A percentile compares a stretch with the other conserved stretches of the same genome.
These are phyloP conservation scores for Thelonectria blattea DNA, from an alignment of 2,329 filamentous ascomycete genomes.

Conservation along the genomic window DNA sequence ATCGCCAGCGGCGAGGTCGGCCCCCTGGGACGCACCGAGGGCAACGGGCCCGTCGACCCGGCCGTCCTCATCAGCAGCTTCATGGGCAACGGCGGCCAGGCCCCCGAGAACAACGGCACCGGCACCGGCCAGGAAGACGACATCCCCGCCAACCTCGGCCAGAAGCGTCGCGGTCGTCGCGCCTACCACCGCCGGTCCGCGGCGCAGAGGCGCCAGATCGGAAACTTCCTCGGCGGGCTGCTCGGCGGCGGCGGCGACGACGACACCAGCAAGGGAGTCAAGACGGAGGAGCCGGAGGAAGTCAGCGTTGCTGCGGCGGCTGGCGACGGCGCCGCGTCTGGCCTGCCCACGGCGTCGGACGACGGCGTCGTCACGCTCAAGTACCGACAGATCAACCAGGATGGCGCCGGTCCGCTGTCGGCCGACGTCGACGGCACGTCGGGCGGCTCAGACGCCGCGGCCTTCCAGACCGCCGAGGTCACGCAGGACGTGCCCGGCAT, in stretches of 20 bases:
- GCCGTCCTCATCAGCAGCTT: slow-evolving; percentile 63
- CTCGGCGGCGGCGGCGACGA: slow-evolving; percentile 35
- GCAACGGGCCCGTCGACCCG: slow-evolving; percentile 64
- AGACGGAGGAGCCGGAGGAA: slow-evolving; percentile 53
- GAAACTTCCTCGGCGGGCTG: slow-evolving; percentile 29
- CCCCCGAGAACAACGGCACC: slow-evolving; percentile 47
- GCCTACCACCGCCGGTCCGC: slow-evolving; percentile 1
- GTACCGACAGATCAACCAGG: slow-evolving; percentile 72
- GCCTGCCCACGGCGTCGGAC: slow-evolving; percentile 66
- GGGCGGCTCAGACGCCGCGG: slow-evolving; percentile 63
- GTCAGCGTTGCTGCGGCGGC: slow-evolving; percentile 58
- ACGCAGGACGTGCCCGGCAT: slow-evolving; percentile 52
- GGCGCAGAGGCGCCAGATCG: slow-evolving; percentile 39
- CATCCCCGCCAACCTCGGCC: slow-evolving; percentile 40
- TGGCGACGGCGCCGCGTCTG: slow-evolving; percentile 58
- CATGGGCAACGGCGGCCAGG: slow-evolving; percentile 54
- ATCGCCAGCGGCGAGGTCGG: slow-evolving; percentile 58
- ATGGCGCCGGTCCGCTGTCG: slow-evolving; percentile 68
- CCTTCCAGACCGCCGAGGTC: slow-evolving; percentile 66
- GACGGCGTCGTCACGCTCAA: slow-evolving; percentile 67
- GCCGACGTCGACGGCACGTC: slow-evolving; percentile 68
- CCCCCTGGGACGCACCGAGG: slow-evolving; percentile 69
- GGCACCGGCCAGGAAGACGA: slow-evolving; percentile 53
- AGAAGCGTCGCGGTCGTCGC: slow-evolving; percentile 21
- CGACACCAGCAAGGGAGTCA: slow-evolving; percentile 40